These are phyloP conservation scores for Alternaria tenuissima DNA, from an alignment of 2,329 filamentous ascomycete genomes.

Conservation along the genomic window DNA sequence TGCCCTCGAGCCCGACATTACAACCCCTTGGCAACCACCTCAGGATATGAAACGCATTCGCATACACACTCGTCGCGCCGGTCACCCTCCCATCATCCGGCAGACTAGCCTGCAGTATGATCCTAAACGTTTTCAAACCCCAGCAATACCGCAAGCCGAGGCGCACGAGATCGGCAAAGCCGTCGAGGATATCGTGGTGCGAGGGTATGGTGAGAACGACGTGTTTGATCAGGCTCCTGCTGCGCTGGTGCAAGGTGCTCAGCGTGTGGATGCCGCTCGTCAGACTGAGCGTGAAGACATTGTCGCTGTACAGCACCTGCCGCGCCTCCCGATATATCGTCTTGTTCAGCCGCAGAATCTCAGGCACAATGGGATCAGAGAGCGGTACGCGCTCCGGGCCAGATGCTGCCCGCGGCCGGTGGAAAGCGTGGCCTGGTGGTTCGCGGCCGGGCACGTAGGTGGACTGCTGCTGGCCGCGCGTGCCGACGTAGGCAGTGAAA, in stretches of 20 bases:
- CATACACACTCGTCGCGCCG: slow-evolving; percentile 55
- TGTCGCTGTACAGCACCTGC: slow-evolving; percentile 43
- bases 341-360: slow-evolving; percentile 51
- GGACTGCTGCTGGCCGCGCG: no score
- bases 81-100: slow-evolving; percentile 38
- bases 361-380: slow-evolving; percentile 49
- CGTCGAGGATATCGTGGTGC: slow-evolving; percentile 57
- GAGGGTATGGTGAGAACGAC: slow-evolving; percentile 55
- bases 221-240: slow-evolving; percentile 54
- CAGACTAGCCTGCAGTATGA: slow-evolving; percentile 48
- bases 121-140: slow-evolving; percentile 53
- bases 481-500: no score
- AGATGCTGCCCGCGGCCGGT: background rate
- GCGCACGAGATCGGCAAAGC: slow-evolving; percentile 57
- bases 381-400: slow-evolving; percentile 2
- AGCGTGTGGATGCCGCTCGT: slow-evolving; percentile 51
- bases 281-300: slow-evolving; percentile 50
- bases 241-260: slow-evolving; percentile 53
- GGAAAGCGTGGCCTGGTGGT: background rate
- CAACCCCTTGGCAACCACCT: slow-evolving; percentile 56
- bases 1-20: slow-evolving; percentile 52
- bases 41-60: slow-evolving; percentile 58
- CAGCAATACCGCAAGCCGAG: slow-evolving; percentile 57
- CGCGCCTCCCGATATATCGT: slow-evolving; percentile 50
- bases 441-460: background rate